These are phyloP conservation scores for Blastobotrys aristatus DNA, from an alignment of 1,139 yeast species.

Conservation along the genomic window DNA sequence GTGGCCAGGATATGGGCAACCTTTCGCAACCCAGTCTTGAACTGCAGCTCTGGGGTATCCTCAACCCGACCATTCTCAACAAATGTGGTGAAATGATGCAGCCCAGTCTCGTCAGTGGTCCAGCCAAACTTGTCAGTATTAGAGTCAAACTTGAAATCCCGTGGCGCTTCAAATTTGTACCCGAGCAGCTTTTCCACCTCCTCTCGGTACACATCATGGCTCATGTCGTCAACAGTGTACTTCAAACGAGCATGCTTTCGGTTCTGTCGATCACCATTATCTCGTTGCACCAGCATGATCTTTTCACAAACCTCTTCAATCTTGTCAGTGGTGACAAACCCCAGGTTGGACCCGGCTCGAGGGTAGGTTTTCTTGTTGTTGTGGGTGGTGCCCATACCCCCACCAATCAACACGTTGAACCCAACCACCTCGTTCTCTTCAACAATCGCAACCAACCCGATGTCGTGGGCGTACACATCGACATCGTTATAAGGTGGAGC, in stretches of 20 bases:
- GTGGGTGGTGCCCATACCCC: conserved; percentile 99
- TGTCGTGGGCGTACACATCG: conserved; percentile 93
- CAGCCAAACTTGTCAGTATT: conserved; percentile 93
- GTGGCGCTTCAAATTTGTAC: conserved; percentile 62
- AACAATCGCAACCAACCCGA: conserved; percentile 86
- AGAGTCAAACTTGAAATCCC: conserved; percentile 71
- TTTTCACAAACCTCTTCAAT: conserved; percentile 80
- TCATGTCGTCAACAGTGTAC: conserved; percentile 91
- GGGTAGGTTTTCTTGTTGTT: conserved; percentile 97
- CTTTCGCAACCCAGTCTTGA: conserved; percentile 78
- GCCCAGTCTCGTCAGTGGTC: conserved; percentile 83
- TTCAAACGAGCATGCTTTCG: conserved; percentile 97
- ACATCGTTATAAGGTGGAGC: conserved; percentile 97
- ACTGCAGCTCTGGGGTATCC: conserved; percentile 85
- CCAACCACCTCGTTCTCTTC: conserved; percentile 59
- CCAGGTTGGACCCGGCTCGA: conserved; percentile 84
- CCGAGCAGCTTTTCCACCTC: conserved; percentile 86
- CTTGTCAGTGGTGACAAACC: conserved; percentile 64
- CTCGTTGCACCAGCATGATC: conserved; percentile 92
- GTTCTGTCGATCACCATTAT: conserved; percentile 89
- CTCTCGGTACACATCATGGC: conserved; percentile 70
- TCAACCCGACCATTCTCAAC: conserved; percentile 97
- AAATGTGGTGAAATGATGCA: conserved; percentile 87
- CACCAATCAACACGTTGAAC: conserved; percentile 87
- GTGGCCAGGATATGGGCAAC: conserved; percentile 62